Evolutionary conservation across 1,139 yeast species (phyloP).

Genomic region (Blastobotrys buckinghamii): DNA sequence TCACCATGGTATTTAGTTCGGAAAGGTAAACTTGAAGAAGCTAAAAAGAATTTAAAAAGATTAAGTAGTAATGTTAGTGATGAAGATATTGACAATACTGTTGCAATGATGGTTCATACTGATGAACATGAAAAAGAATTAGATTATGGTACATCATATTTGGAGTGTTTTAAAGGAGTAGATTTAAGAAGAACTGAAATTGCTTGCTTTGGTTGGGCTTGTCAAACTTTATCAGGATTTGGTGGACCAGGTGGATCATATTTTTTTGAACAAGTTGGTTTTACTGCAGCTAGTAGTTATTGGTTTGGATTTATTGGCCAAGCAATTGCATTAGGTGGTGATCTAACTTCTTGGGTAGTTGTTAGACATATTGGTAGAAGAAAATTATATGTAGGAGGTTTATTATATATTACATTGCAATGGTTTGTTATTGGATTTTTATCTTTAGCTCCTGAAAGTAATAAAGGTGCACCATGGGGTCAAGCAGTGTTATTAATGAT

Average conservation of each 20-base stretch:
- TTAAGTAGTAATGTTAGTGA: constrained; percentile 25
- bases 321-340: constrained; percentile 26
- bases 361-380: constrained; percentile 41
- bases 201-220: constrained; percentile 14
- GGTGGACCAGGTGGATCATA: constrained; percentile 13
- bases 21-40: constrained; percentile 33
- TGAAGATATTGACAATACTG: constrained; percentile 26
- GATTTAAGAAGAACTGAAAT: constrained; percentile 51
- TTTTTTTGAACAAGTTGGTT: constrained; percentile 21
- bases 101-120: constrained; percentile 41
- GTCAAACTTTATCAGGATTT: constrained; percentile 5
- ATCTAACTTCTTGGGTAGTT: constrained; percentile 10
- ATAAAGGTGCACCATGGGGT: constrained; percentile 28
- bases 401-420: constrained; percentile 33
- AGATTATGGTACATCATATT: constrained; percentile 34
- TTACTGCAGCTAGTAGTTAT: constrained; percentile 45
- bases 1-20: constrained; percentile 52
- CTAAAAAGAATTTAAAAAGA: constrained; percentile 10
- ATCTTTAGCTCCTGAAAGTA: background rate
- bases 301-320: constrained; percentile 45
- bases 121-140: constrained; percentile 39
- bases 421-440: constrained; percentile 30
- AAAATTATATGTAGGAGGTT: constrained; percentile 43
- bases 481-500: constrained; percentile 12
- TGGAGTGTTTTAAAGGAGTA: constrained; percentile 45